Conservation (phyloP, 768 basidiomycete species). For the Hericium alpestre region DNA sequence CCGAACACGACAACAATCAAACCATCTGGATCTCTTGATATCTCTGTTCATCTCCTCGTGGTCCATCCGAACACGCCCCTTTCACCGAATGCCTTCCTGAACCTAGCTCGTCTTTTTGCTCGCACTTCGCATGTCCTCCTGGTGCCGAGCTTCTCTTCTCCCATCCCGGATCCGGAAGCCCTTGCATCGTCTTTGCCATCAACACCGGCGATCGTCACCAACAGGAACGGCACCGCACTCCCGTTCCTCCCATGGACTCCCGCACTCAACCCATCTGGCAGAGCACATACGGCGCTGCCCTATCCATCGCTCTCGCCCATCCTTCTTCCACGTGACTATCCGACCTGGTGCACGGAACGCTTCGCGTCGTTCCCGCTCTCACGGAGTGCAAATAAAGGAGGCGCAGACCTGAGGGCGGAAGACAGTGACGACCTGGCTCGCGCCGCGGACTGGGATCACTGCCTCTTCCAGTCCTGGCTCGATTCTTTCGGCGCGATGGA, state of each 20-base stretch:
- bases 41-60: slow-evolving; percentile 30
- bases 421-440: slow-evolving; percentile 16
- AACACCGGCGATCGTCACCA: not conserved
- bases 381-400: slow-evolving; percentile 13
- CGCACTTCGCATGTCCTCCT: slow-evolving; percentile 36
- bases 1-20: not conserved
- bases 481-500: slow-evolving; percentile 36
- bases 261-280: slow-evolving; percentile 17
- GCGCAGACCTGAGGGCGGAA: not conserved
- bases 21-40: not conserved
- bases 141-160: slow-evolving; percentile 36
- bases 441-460: slow-evolving; percentile 48
- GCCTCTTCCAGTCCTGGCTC: slow-evolving; percentile 56
- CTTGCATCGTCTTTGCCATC: not conserved
- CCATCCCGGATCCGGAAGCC: slow-evolving; percentile 3
- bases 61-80: slow-evolving; percentile 30
- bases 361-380: slow-evolving; percentile 18
- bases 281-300: slow-evolving; percentile 23
- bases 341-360: slow-evolving; percentile 55
- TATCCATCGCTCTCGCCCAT: slow-evolving; percentile 35
- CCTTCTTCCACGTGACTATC: slow-evolving; percentile 31
- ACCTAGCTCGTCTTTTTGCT: slow-evolving; percentile 53
- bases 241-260: not conserved
- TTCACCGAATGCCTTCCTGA: slow-evolving; percentile 45
- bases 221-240: slow-evolving; percentile 17